These are phyloP conservation scores for Magnolia kwangsiensis DNA, from an alignment of 164 flowering plant species.

Conservation along the genomic window DNA sequence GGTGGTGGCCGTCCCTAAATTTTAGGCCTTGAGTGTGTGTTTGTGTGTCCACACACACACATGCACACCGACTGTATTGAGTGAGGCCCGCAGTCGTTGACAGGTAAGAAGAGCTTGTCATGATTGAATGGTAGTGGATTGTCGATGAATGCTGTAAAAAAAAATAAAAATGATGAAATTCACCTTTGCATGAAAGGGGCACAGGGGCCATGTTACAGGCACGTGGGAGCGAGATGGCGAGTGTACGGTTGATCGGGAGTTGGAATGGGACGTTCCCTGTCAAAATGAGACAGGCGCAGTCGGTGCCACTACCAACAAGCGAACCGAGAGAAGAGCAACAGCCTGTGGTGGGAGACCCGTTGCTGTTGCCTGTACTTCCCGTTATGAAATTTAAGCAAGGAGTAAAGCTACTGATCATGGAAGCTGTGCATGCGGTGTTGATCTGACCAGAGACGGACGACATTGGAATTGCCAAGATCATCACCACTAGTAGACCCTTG, in stretches of 20 bases:
- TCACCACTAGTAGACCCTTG: conserved; percentile 14
- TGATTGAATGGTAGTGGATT: not conserved
- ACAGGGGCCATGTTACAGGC: conserved; percentile 67
- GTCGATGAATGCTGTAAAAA: not conserved
- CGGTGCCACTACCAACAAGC: conserved; percentile 39
- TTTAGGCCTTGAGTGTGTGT: not conserved
- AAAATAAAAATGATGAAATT: not conserved
- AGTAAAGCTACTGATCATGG: conserved; percentile 52
- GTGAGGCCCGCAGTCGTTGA: not conserved
- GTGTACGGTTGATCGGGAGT: conserved; percentile 42
- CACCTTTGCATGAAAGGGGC: conserved; percentile 77
- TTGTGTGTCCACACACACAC: no score
- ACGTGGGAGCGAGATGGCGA: conserved; percentile 30
- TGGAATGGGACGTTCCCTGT: conserved; percentile 64
- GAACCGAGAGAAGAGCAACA: conserved; percentile 63
- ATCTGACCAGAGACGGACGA: conserved; percentile 47
- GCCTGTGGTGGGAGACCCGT: conserved; percentile 49
- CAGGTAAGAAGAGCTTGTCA: not conserved
- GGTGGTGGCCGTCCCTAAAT: not conserved
- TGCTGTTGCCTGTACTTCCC: conserved; percentile 32
- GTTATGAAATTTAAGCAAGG: conserved; percentile 69
- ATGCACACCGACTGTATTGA: not conserved
- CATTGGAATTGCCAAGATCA: conserved; percentile 20
- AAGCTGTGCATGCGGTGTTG: conserved; percentile 44
- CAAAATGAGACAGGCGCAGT: conserved; percentile 64